These are phyloP conservation scores for Tolypocladium cylindrosporum DNA, from an alignment of 2,329 filamentous ascomycete genomes.

Conservation along the genomic window DNA sequence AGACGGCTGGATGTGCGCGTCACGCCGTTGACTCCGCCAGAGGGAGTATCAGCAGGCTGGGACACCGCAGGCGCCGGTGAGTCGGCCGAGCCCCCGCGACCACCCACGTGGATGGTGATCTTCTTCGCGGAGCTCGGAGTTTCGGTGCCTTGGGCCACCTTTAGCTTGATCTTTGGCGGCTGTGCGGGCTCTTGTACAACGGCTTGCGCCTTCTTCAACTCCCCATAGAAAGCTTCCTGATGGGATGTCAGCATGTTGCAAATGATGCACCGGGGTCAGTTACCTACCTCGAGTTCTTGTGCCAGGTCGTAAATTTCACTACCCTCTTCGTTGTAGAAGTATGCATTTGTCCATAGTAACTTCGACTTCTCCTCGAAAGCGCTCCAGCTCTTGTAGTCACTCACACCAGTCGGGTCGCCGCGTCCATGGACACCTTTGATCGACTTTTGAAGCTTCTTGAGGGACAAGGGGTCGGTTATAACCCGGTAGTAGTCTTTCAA, in stretches of 20 bases:
- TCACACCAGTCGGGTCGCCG: slow-evolving; percentile 49
- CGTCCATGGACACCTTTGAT: slow-evolving; percentile 65
- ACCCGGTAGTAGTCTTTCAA: slow-evolving; percentile 81
- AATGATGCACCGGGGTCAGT: neutral
- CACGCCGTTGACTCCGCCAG: slow-evolving; percentile 16
- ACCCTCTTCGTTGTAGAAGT: slow-evolving; percentile 83
- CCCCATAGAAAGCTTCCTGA: slow-evolving; percentile 59
- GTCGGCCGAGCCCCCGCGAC: slow-evolving; percentile 41
- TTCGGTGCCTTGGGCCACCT: slow-evolving; percentile 44
- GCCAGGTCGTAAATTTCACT: slow-evolving; percentile 75
- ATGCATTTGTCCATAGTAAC: slow-evolving; percentile 79
- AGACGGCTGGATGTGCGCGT: slow-evolving; percentile 10
- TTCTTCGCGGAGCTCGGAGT: slow-evolving; percentile 43
- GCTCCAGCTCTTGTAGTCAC: slow-evolving; percentile 72
- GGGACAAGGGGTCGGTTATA: slow-evolving; percentile 70
- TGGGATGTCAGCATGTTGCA: slow-evolving; percentile 5
- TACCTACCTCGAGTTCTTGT: slow-evolving; percentile 62
- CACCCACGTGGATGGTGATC: slow-evolving; percentile 63
- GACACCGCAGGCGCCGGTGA: slow-evolving; percentile 37
- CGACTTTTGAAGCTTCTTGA: slow-evolving; percentile 68
- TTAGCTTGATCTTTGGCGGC: slow-evolving; percentile 73
- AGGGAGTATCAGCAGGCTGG: slow-evolving; percentile 10
- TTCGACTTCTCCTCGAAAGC: slow-evolving; percentile 71
- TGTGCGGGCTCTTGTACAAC: slow-evolving; percentile 62
- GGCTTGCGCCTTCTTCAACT: slow-evolving; percentile 62